Base-by-base conservation (phyloP, 345 rosid genomes). In the Populus simonii region DNA sequence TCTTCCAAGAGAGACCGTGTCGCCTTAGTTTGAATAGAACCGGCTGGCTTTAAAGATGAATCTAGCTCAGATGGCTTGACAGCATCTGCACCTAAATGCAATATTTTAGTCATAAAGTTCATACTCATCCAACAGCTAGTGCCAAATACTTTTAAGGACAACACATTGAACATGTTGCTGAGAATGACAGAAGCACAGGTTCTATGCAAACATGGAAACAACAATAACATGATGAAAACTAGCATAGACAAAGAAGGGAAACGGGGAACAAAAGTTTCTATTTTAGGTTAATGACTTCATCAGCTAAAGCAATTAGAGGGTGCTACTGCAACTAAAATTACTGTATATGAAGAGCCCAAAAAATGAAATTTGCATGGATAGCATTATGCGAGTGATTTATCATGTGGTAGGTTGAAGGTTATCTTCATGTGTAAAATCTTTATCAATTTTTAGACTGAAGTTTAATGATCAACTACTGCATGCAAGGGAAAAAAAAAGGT, bases 1-100 rank as follows among this genome's bases (percentile, higher is more conserved):
- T 82, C 73, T 73, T 76, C 80, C 43, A 68, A 17, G 70, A 55
- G 33, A 18, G 83, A 68, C 38, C 73, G 74, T 29, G 51, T 66
- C 27, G 66, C 38, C 72, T 67, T 77, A 41, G 70, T 61, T 68
- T 77, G 74, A 53, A 41, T 66, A 25, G 76, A 79, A 71, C n/a
- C 25, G 39, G 59, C 82, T 45, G 71, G 55, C 33, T 8, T 53
- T 62, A 62, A 76, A 47, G 49, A 47, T 47, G 65, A 71, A 57
- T 80, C 81, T 10, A 29, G 68, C 68, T 76, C 39, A 17, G 35
- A 35, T 43, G 68, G 45, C 31, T 72, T 74, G 49, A 7, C 74
- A 72, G 55, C 22, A 35, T 76, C 80, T 72, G 71, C 25, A 67
- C 70, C 27, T 59, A 43, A 55, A 23, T n/a, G 31, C 10, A 45